Evolutionary conservation across 2,329 filamentous ascomycete species (phyloP).

Genomic region (Arachnomyces sp.): DNA sequence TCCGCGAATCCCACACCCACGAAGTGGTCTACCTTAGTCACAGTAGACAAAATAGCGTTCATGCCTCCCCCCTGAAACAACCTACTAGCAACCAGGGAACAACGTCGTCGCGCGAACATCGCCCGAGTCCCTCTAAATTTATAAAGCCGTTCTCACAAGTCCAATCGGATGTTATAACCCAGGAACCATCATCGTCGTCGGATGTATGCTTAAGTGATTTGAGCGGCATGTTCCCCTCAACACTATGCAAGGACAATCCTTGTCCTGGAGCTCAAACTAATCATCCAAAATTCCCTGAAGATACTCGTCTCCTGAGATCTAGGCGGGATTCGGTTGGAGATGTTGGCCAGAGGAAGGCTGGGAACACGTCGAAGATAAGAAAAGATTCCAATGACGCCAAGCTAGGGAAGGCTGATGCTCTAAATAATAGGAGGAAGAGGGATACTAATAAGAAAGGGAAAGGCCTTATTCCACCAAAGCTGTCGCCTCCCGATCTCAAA

Average conservation of each 20-base stretch:
- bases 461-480: too few species aligned
- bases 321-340: too few species aligned
- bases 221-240: constrained; percentile 21
- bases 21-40: constrained; percentile 10
- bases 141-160: constrained; percentile 30
- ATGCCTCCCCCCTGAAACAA: constrained; percentile 4
- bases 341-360: too few species aligned
- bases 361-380: too few species aligned
- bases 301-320: too few species aligned
- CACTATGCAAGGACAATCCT: constrained; percentile 9
- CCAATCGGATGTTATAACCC: constrained; percentile 15
- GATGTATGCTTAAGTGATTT: constrained; percentile 20
- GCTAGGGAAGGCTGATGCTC: too few species aligned
- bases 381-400: too few species aligned
- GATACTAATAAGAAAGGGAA: too few species aligned
- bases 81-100: neutral
- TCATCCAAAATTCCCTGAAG: too few species aligned
- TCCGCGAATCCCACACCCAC: constrained; percentile 7
- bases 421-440: too few species aligned
- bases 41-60: constrained; percentile 8
- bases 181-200: constrained; percentile 8
- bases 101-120: neutral
- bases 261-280: neutral
- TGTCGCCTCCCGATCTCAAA: too few species aligned
- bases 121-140: neutral